Evolutionary conservation across 148 eudicot species (phyloP).

Genomic region (Gaultheria prostrata): DNA sequence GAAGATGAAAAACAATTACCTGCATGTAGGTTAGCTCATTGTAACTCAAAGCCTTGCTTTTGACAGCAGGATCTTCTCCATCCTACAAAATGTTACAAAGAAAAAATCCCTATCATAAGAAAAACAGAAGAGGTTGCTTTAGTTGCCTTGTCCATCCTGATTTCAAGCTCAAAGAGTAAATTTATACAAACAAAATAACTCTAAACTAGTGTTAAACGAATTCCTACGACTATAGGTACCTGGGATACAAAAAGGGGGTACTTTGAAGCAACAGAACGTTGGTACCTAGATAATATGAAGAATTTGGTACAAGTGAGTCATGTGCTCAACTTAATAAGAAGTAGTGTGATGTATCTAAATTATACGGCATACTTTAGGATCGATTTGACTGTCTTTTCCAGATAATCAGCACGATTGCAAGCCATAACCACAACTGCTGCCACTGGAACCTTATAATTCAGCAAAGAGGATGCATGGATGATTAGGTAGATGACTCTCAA

Average conservation of each 20-base stretch:
- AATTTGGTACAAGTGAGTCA: neutral
- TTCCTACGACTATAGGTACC: slow-evolving; percentile 34
- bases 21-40: slow-evolving; percentile 84
- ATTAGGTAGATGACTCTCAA: slow-evolving; percentile 18
- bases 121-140: neutral
- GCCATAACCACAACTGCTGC: slow-evolving; percentile 98
- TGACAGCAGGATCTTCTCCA: slow-evolving; percentile 73
- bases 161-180: neutral
- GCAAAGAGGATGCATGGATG: slow-evolving; percentile 22
- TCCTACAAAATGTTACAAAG: slow-evolving; percentile 41
- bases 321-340: slow-evolving; percentile 5
- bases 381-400: slow-evolving; percentile 84
- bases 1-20: slow-evolving; percentile 38
- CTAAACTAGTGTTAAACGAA: neutral
- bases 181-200: neutral
- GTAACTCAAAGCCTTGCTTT: slow-evolving; percentile 70
- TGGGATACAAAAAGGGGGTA: slow-evolving; percentile 90
- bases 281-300: slow-evolving; percentile 39
- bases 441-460: slow-evolving; percentile 67
- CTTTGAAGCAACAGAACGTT: slow-evolving; percentile 50
- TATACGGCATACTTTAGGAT: slow-evolving; percentile 61
- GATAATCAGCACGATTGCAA: slow-evolving; percentile 96
- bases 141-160: slow-evolving; percentile 6
- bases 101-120: neutral
- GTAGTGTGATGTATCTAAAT: neutral